Evolutionary conservation across 208 protist genomes (phyloP), one percentile per base, ranked within the genome.

Genomic region (Wallacemonas sp.): DNA sequence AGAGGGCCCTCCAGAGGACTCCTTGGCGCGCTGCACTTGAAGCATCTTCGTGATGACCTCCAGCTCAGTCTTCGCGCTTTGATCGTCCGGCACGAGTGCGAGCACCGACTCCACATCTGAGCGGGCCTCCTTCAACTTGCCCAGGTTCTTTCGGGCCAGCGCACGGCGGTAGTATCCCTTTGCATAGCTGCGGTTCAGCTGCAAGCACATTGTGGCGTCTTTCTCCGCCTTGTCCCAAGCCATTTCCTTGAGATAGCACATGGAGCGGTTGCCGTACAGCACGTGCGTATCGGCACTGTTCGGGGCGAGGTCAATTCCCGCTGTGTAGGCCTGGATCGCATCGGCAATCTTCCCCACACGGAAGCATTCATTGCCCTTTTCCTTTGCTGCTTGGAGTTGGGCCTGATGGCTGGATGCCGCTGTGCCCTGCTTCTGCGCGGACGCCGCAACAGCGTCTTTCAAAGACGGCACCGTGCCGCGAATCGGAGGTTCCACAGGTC

Each of bases 161-260:
- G 89, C 92, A 23, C 92, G 83, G 36, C 92, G 82, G 66, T 86
- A 97, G 68, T 93, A 96, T 1, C 75, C 92, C 75, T 97, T 97
- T 8, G 86, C 73, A 57, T 95, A 95, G 18, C 72, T 76, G n/a
- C 76, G 77, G 62, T 94, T 91, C 76, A 93, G 72, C 50, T 88
- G 79, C 44, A 96, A 54, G 52, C 87, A 94, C 4, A 66, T 81
- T 11, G 86, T 86, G 20, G 90, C 86, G 59, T 97, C 92, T 49
- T 81, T 77, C 65, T 97, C 92, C 1, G 92, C 92, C 18, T 84
- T 72, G 0, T 59, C 72, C 89, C 90, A 96, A 49, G 81, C 55
- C 14, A 77, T 70, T 22, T 83, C 57, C 66, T 95, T 95, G 39
- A 97, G 73, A 52, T 89, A 87, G 64, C 88, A 94, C 81, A 95